These are phyloP conservation scores for Zygoascus meyerae DNA, from an alignment of 1,139 yeast genomes.

Conservation along the genomic window DNA sequence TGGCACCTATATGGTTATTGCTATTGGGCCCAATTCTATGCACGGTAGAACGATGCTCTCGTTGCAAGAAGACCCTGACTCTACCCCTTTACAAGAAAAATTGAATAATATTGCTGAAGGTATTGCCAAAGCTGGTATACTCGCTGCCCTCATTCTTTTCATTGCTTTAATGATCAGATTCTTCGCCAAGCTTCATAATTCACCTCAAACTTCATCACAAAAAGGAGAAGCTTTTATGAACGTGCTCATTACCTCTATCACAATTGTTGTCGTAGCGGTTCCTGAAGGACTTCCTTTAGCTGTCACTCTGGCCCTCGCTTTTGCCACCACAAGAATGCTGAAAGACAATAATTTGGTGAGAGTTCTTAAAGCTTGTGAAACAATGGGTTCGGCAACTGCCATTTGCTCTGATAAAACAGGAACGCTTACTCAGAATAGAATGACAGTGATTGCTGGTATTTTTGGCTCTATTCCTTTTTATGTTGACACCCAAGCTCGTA, in stretches of 20 bases:
- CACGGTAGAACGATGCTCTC: constrained; percentile 90
- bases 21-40: constrained; percentile 83
- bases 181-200: constrained; percentile 56
- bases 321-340: constrained; percentile 97
- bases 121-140: constrained; percentile 86
- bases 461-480: constrained; percentile 47
- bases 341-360: constrained; percentile 95
- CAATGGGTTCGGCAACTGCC: constrained; percentile 98
- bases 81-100: constrained; percentile 84
- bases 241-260: constrained; percentile 83
- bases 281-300: constrained; percentile 98
- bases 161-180: constrained; percentile 73
- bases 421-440: constrained; percentile 84
- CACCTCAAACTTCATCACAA: constrained; percentile 51
- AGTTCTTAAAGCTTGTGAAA: constrained; percentile 88
- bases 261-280: constrained; percentile 93
- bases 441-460: constrained; percentile 80
- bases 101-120: constrained; percentile 82
- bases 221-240: constrained; percentile 82
- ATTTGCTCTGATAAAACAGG: constrained; percentile 85
- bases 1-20: constrained; percentile 80
- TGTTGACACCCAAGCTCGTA: constrained; percentile 24
- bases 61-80: constrained; percentile 65
- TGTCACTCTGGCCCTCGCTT: constrained; percentile 91
- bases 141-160: constrained; percentile 76